phyloP scores from a whole-genome alignment of 176 grass and related monocot species.

The Ananas comosus region DNA sequence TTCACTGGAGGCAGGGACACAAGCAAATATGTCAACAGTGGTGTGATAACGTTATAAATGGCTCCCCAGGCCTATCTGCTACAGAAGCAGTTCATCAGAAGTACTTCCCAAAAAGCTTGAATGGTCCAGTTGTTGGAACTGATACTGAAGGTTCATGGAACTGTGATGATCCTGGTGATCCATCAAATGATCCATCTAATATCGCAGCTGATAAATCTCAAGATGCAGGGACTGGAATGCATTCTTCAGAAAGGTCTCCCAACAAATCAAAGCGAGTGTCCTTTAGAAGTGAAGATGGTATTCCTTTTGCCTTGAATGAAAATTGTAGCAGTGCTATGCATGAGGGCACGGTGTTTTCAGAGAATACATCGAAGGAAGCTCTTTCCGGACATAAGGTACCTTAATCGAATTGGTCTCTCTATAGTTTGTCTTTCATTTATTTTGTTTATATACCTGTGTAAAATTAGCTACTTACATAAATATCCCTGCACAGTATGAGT shows the following conservation, averaged over 20 bases:
- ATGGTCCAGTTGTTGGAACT: slow-evolving; percentile 53
- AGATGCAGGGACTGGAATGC: slow-evolving; percentile 25
- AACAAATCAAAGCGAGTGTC: slow-evolving; percentile 39
- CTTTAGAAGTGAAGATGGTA: slow-evolving; percentile 39
- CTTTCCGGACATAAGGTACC: slow-evolving; percentile 11
- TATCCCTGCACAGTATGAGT: background rate
- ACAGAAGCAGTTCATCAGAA: slow-evolving; percentile 45
- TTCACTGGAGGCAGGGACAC: slow-evolving; percentile 92
- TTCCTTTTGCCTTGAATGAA: slow-evolving; percentile 25
- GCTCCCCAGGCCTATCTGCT: slow-evolving; percentile 28
- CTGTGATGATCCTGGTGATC: slow-evolving; percentile 41
- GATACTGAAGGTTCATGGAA: slow-evolving; percentile 35
- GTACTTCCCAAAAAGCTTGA: slow-evolving; percentile 57
- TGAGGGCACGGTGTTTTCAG: slow-evolving; percentile 27
- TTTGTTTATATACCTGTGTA: background rate
- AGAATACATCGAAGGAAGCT: slow-evolving; percentile 36
- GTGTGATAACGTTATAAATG: slow-evolving; percentile 28
- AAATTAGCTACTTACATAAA: background rate
- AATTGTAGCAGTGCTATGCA: slow-evolving; percentile 25
- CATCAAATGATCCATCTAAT: slow-evolving; percentile 43
- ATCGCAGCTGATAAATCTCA: slow-evolving; percentile 28
- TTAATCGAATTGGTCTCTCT: slow-evolving; percentile 10
- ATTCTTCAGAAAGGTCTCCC: slow-evolving; percentile 30
- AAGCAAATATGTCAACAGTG: slow-evolving; percentile 78
- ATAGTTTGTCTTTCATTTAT: slow-evolving; percentile 7